Evolutionary conservation across 2,329 filamentous ascomycete species (phyloP), one percentile per base, ranked within the genome.

Genomic region (Ilyonectria destructans): DNA sequence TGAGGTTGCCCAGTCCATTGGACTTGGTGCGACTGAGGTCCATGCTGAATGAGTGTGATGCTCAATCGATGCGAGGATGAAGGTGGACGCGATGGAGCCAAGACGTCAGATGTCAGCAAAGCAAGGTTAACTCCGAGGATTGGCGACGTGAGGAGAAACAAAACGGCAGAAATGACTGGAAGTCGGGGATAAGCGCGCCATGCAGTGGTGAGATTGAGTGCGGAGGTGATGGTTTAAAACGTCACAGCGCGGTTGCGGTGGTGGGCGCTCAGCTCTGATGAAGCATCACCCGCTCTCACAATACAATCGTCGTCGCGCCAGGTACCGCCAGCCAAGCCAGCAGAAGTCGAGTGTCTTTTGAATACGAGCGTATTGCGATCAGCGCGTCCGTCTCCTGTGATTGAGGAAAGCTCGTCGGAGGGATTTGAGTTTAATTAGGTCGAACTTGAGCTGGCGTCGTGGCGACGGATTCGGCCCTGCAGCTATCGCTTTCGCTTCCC

Each of bases 1-100:
- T 65, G 37, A 80, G 55, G 31, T 78, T 77, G 40, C 78, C 77
- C 8, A 71, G 62, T 13, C 74, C 75, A 31, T 67, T 71, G 2
- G 78, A 79, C 33, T 72, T 76, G 46, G 72, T 74, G 60, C 76
- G 77, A 49, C 66, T 72, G 65, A 78, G 75, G 4, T 74, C 74
- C 77, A 79, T 79, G n/a, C 17, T 56, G 35, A 58, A 5, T n/a
- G 26, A 13, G 26, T 35, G 29, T 7, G 29, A 8, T 19, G 15
- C 4, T 43, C 40, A n/a, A 17, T 13, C n/a, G 40, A 43, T n/a
- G 31, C 12, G 62, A 13, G 37, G 35, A 13, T 19, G 23, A 43
- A 29, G 29, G 26, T 10, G n/a, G 17, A 21, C n/a, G 33, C 19
- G 31, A 48, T 8, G 21, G 29, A 49, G 56, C 17, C 29, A 10